Evolutionary conservation across 306 rosid genomes (phyloP), one percentile per base, ranked within the genome.

Genomic region (Rosa multiflora): DNA sequence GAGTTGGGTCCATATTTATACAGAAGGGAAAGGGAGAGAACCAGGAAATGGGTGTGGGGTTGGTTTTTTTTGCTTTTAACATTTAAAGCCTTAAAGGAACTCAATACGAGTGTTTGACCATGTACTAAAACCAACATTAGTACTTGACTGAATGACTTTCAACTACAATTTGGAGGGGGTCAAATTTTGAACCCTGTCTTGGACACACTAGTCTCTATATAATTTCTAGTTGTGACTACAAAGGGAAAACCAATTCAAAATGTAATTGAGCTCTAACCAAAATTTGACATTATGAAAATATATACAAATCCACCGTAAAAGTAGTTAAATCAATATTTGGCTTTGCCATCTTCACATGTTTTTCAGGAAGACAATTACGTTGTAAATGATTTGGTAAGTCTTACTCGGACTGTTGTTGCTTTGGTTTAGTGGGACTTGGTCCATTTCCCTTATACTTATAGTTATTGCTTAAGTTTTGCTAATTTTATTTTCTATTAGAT

Each of bases 1-100:
- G 78, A 64, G 20, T 26, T 51, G 21, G 42, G 39, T 40, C 12
- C 29, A 72, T n/a, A 73, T 49, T 37, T 73, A 49, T 64, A 73
- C 3, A 63, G n/a, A 2, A 8, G 58, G 59, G 18, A 14, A 2
- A 39, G 5, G 18, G 44, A 14, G 68, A n/a, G 39, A 26, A 18
- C 43, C 10, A 44, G 58, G 79, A 46, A 61, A 26, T 26, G 46
- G 3, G 58, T 3, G 58, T 75, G 59, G 14, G 55, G 74, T 13
- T 7, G 2, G 1, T 10, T 15, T 64, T 26, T 53, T 53, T 15
- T 1, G 58, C 58, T 72, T 29, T 72, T 21, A 17, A 46, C 43
- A 40, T n/a, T 70, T 23, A 11, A 44, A 15, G 29, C n/a, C 0
- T 11, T 3, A 0, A 56, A 61, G 68, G 40, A 63, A 62, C 42